Base-by-base conservation (phyloP, 306 rosid species). In the Canavalia gladiata region DNA sequence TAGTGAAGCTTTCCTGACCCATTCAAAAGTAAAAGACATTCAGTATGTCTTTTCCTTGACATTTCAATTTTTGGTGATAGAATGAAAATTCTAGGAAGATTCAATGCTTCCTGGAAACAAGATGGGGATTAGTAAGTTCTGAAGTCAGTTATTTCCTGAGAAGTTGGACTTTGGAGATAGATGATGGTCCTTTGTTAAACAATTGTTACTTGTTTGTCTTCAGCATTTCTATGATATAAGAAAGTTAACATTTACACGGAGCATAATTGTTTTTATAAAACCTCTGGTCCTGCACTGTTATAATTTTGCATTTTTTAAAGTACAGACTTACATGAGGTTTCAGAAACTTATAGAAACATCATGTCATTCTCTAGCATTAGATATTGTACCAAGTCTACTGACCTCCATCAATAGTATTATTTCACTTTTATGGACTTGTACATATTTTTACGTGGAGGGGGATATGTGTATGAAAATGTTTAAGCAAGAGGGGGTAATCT, bases 241-340 rank as follows among this genome's bases (percentile, higher is more conserved):
- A 47, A 79, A 30, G 76, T 57, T 28, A 35, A 37, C 45, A 71
- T 60, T 11, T 51, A 49, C 7, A 28, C 72, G 37, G 41, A 59
- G 9, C 49, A 39, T 31, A 5, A 31, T 59, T 45, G 8, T 9
- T 77, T 52, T 50, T 65, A 50, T 51, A 51, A 51, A 50, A 65
- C 57, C 33, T 66, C 10, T 9, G 30, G 30, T 59, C 5, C 31
- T 42, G 70, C 49, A 62, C 33, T 3, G 6, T 50, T 8, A 13
- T 30, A 31, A 9, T 45, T 45, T 8, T 60, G 7, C 28, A 8
- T 8, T 29, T 31, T 29, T 18, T 18, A 18, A 11, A 11, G 7
- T 31, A 30, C 30, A 68, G 52, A 70, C 25, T 18, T 18, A 1
- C n/a, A 29, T 5, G 25, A 29, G 56, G 39, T 68, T 46, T 68